Evolutionary conservation across 495 filamentous ascomycete genomes (phyloP).

Genomic region (Copromyces sp.): DNA sequence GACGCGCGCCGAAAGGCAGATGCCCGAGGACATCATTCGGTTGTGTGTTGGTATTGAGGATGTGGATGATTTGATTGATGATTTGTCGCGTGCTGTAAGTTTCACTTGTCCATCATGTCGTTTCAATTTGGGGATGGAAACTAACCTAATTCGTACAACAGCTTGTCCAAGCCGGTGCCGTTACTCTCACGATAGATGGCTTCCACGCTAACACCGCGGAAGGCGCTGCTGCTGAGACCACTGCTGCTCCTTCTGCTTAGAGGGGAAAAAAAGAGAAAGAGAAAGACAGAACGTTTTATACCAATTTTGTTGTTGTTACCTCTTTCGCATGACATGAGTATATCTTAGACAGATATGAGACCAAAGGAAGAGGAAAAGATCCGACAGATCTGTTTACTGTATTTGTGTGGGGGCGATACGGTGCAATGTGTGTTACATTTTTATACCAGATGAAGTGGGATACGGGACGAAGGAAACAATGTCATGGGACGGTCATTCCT

Average conservation of each 20-base stretch:
- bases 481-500: no score
- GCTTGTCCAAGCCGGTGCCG: slow-evolving; percentile 90
- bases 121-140: neutral
- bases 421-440: neutral
- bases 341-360: neutral
- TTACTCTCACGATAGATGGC: slow-evolving; percentile 70
- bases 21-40: slow-evolving; percentile 94
- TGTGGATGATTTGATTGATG: slow-evolving; percentile 83
- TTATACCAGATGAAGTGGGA: neutral
- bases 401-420: neutral
- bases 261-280: neutral
- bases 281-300: neutral
- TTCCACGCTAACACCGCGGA: slow-evolving; percentile 46
- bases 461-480: neutral
- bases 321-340: neutral
- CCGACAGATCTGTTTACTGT: neutral
- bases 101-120: neutral
- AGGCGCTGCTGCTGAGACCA: neutral
- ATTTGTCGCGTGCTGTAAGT: slow-evolving; percentile 81
- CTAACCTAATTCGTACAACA: slow-evolving; percentile 27
- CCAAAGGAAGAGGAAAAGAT: neutral
- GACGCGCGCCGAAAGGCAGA: slow-evolving; percentile 74
- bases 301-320: neutral
- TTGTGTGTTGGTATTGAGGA: slow-evolving; percentile 97
- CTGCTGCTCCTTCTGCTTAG: neutral